Base-by-base conservation (phyloP, 371 early-diverging fungal genomes). In the Fennellomyces sp. region DNA sequence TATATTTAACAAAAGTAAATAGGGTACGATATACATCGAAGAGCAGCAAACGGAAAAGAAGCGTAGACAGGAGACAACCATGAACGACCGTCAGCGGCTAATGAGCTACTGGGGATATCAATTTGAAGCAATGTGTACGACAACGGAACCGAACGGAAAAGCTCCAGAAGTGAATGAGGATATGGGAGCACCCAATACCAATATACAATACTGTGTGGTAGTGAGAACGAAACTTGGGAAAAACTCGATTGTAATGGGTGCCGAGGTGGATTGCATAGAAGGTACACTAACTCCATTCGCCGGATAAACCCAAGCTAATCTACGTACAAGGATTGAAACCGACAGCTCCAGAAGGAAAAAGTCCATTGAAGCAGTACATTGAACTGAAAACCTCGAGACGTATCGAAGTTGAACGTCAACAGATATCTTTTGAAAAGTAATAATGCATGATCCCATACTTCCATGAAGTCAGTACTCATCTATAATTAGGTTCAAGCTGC, bases 371-470 rank as follows among this genome's bases (percentile, higher is more conserved):
- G 11, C 70, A 76, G 41, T 97, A 95, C 60, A 80, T 90, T 10
- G 97, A 97, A 65, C 84, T 97, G 39, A 97, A 97, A 66, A 97
- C 97, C 12, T 87, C 90, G 28, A 72, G 88, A 29, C 51, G 88
- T 0, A 83, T 95, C 28, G 71, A 78, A 25, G 81, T 66, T 15
- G 68, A 65, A 3, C 48, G 81, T 25, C 84, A 90, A 19, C 71
- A 73, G 26, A 59, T 52, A 33, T 82, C 62, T 15, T 93, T 94
- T 81, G 88, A 91, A 63, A 79, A 75, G 87, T 88, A 76, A 64
- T n/a, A n/a, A n/a, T n/a, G n/a, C n/a, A 35, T n/a, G n/a, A 27
- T n/a, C 2, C 10, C 25, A 35, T 41, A n/a, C 12, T 15, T n/a
- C 26, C 13, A 27, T n/a, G n/a, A n/a, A n/a, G n/a, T n/a, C n/a